phyloP scores from a whole-genome alignment of 2,329 filamentous ascomycete species.

The Cladophialophora bantiana region DNA sequence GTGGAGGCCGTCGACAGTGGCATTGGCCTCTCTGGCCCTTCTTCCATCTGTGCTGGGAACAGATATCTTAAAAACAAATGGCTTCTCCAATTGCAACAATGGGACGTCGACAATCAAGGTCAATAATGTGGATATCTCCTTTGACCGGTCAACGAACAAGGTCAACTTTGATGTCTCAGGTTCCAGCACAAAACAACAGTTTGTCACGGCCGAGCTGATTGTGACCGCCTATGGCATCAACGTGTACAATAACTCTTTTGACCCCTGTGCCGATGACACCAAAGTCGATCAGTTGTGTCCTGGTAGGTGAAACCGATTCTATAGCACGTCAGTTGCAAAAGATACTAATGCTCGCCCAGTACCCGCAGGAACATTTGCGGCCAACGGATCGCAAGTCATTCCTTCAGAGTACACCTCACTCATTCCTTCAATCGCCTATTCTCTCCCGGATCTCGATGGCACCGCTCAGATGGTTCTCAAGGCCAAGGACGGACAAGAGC shows the following conservation, averaged over 20 bases:
- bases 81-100: conserved; percentile 74
- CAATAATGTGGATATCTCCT: conserved; percentile 76
- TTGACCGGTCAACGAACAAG: conserved; percentile 75
- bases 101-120: conserved; percentile 69
- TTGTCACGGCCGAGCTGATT: conserved; percentile 77
- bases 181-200: conserved; percentile 73
- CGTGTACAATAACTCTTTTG: conserved; percentile 80
- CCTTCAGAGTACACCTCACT: conserved; percentile 72
- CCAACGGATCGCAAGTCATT: conserved; percentile 74
- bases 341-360: conserved; percentile 56
- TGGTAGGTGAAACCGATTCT: conserved; percentile 57
- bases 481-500: conserved; percentile 64
- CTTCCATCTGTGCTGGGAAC: conserved; percentile 61
- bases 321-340: neutral
- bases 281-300: conserved; percentile 81
- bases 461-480: conserved; percentile 79
- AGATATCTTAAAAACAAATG: conserved; percentile 79
- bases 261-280: conserved; percentile 76
- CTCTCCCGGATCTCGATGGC: conserved; percentile 87
- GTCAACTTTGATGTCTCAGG: conserved; percentile 85
- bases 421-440: conserved; percentile 89
- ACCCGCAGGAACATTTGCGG: conserved; percentile 75
- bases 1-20: conserved; percentile 31
- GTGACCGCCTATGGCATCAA: conserved; percentile 84
- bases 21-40: conserved; percentile 34